These are phyloP conservation scores for Durusdinium trenchii DNA, from an alignment of 73 alveolate species.

Conservation along the genomic window DNA sequence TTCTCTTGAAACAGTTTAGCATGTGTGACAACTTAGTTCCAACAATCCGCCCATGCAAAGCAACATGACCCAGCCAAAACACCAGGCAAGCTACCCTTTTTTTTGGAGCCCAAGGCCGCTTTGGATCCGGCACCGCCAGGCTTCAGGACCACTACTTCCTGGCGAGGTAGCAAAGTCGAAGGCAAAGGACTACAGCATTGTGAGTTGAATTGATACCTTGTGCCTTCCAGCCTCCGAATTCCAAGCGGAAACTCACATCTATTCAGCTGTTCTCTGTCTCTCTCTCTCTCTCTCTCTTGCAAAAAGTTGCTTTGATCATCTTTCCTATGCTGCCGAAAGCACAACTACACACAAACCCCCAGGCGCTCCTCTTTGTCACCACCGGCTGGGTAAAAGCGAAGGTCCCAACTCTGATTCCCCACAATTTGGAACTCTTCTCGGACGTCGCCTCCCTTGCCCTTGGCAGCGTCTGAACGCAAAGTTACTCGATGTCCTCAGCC, in stretches of 20 bases:
- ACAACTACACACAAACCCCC: not conserved
- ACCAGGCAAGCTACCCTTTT: too few species aligned
- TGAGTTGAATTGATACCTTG: too few species aligned
- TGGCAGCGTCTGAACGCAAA: constrained; percentile 69
- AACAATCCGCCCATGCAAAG: too few species aligned
- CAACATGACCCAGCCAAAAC: too few species aligned
- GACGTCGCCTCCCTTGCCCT: constrained; percentile 13
- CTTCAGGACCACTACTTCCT: constrained; percentile 81
- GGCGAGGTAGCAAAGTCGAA: not conserved
- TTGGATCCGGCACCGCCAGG: constrained; percentile 79
- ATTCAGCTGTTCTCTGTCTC: too few species aligned
- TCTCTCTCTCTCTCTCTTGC: too few species aligned
- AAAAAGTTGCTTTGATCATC: too few species aligned
- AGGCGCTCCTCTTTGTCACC: constrained; percentile 65
- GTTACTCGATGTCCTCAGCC: constrained; percentile 29
- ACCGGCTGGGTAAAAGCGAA: constrained; percentile 71
- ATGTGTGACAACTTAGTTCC: too few species aligned
- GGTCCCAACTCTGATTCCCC: constrained; percentile 69
- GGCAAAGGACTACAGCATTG: not conserved
- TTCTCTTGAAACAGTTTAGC: too few species aligned
- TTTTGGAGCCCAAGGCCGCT: constrained; percentile 63
- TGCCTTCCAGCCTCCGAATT: too few species aligned
- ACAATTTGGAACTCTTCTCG: constrained; percentile 92
- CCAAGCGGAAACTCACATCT: too few species aligned
- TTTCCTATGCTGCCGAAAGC: too few species aligned